Evolutionary conservation across 768 basidiomycete species (phyloP).

Genomic region (Suillus occidentalis): DNA sequence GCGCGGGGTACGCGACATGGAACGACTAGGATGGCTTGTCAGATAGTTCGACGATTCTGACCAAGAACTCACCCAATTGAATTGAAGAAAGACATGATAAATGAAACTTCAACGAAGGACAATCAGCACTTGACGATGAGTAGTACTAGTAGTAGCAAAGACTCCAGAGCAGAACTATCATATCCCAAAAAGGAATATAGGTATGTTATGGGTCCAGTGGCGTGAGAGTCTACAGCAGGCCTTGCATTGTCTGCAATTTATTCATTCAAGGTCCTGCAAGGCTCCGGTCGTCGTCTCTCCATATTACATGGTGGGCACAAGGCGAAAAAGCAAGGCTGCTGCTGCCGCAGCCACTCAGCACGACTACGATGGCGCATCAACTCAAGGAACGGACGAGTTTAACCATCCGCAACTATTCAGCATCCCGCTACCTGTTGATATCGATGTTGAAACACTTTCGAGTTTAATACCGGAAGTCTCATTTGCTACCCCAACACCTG

Average conservation of each 20-base stretch:
- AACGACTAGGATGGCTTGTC: constrained; percentile 47
- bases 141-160: not conserved
- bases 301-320: constrained; percentile 47
- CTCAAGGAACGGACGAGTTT: constrained; percentile 37
- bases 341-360: constrained; percentile 38
- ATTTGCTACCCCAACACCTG: constrained; percentile 55
- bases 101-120: not conserved
- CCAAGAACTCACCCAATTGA: constrained; percentile 61
- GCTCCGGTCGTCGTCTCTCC: constrained; percentile 27
- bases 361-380: constrained; percentile 34
- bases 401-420: constrained; percentile 26
- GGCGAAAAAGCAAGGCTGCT: constrained; percentile 60
- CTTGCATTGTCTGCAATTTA: constrained; percentile 10
- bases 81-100: constrained; percentile 78
- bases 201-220: not conserved
- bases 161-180: not conserved
- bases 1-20: constrained; percentile 74
- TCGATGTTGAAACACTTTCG: constrained; percentile 62
- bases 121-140: not conserved
- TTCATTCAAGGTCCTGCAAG: not conserved
- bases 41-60: constrained; percentile 1
- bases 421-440: constrained; percentile 61
- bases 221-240: constrained; percentile 21
- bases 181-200: not conserved
- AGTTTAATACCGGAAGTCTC: constrained; percentile 61